These are phyloP conservation scores for Psilocybe subaeruginosa DNA, from an alignment of 768 basidiomycete genomes.

Conservation along the genomic window DNA sequence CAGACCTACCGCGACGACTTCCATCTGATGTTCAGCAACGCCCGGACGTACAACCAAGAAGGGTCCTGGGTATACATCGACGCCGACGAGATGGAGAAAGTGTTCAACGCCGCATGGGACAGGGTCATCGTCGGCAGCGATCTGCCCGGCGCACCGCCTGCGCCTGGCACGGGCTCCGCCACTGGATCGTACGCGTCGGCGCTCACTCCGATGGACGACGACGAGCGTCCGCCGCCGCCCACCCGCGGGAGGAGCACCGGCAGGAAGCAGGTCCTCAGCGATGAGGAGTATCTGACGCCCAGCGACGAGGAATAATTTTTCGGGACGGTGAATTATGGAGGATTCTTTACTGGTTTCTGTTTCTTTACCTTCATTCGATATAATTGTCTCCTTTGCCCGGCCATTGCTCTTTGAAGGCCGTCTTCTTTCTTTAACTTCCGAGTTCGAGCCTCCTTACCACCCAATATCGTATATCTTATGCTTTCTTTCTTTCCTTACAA, in stretches of 20 bases:
- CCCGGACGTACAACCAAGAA: constrained; percentile 91
- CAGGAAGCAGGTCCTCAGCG: constrained; percentile 77
- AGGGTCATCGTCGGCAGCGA: constrained; percentile 67
- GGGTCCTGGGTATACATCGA: constrained; percentile 95
- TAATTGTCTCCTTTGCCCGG: not conserved
- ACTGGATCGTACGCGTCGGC: constrained; percentile 66
- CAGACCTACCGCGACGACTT: constrained; percentile 77
- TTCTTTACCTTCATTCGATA: not conserved
- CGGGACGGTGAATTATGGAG: not conserved
- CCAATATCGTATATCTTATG: constrained; percentile 1
- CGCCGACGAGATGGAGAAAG: constrained; percentile 93
- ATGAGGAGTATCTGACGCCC: constrained; percentile 71
- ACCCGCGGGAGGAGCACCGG: constrained; percentile 58
- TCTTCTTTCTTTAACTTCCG: not conserved
- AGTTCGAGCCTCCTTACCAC: not conserved
- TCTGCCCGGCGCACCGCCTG: constrained; percentile 69
- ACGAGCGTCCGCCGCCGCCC: constrained; percentile 64
- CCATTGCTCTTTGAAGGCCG: not conserved
- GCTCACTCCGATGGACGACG: constrained; percentile 82
- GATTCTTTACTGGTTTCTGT: not conserved
- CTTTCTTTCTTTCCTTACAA: constrained; percentile 6
- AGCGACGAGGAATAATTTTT: constrained; percentile 69
- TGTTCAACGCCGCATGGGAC: constrained; percentile 74
- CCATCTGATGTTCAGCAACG: constrained; percentile 93
- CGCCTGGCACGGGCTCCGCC: constrained; percentile 40